A percentile compares a stretch with the other conserved stretches of the same genome.
phyloP scores from a whole-genome alignment of 1,139 yeast species.

The Insectozyma bohioensis region DNA sequence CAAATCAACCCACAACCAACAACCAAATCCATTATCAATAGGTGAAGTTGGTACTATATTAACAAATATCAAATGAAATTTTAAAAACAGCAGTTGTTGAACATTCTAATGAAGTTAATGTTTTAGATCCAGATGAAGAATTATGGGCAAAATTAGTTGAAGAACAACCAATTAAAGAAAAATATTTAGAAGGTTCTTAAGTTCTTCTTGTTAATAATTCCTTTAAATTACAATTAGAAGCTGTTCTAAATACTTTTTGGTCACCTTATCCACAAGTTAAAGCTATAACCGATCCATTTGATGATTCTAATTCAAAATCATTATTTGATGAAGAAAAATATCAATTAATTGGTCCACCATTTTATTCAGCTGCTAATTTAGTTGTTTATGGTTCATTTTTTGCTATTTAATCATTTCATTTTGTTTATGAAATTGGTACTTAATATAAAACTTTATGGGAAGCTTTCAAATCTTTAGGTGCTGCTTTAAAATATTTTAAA shows the following conservation, averaged over 20 bases:
- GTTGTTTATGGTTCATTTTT: slow-evolving; percentile 58
- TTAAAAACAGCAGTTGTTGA: slow-evolving; percentile 18
- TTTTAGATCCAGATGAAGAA: slow-evolving; percentile 9
- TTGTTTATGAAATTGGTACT: slow-evolving; percentile 43
- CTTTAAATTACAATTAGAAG: no score
- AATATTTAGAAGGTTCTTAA: no score
- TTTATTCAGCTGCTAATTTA: slow-evolving; percentile 36
- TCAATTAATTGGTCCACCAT: slow-evolving; percentile 48
- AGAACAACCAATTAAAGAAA: no score
- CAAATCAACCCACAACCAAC: no score
- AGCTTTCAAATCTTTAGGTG: slow-evolving; percentile 12
- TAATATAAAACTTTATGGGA: slow-evolving; percentile 23
- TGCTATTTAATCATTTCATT: slow-evolving; percentile 55
- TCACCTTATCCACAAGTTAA: slow-evolving; percentile 71
- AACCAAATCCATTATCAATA: slow-evolving; percentile 19
- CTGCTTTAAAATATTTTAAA: slow-evolving; percentile 11
- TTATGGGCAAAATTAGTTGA: slow-evolving; percentile 9
- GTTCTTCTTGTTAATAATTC: no score
- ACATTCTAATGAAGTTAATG: slow-evolving; percentile 22
- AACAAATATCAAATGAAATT: slow-evolving; percentile 20
- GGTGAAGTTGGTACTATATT: slow-evolving; percentile 24
- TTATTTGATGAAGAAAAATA: slow-evolving; percentile 40
- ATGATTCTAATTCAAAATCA: slow-evolving; percentile 44
- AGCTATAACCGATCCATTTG: slow-evolving; percentile 54
- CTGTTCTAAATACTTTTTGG: slow-evolving; percentile 49